phyloP scores from a whole-genome alignment of 495 filamentous ascomycete genomes.

The Aspergillus haitiensis region DNA sequence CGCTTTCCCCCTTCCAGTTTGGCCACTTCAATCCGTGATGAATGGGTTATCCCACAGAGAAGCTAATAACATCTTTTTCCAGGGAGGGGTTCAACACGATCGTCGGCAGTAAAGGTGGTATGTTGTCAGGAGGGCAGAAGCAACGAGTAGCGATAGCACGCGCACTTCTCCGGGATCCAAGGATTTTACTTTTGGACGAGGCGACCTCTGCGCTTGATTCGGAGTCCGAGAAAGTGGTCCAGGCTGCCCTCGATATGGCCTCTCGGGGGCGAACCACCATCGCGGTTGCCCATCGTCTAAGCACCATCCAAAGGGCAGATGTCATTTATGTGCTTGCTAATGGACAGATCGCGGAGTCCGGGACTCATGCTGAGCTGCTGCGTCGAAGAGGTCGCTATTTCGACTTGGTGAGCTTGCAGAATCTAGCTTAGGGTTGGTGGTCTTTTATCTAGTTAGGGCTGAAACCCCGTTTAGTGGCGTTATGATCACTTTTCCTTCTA shows the following conservation, averaged over 20 bases:
- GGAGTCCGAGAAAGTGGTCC: constrained; percentile 78
- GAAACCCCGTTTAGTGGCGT: neutral
- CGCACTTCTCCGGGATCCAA: constrained; percentile 69
- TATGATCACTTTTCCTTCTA: neutral
- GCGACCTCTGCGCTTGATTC: constrained; percentile 80
- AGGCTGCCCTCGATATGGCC: constrained; percentile 74
- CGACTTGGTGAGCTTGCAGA: constrained; percentile 78
- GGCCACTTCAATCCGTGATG: neutral
- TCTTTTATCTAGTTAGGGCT: neutral
- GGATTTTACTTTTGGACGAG: constrained; percentile 75
- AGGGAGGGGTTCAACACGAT: constrained; percentile 71
- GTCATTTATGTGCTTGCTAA: constrained; percentile 80
- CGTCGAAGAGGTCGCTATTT: constrained; percentile 65
- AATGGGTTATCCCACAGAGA: neutral
- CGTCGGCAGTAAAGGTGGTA: constrained; percentile 73
- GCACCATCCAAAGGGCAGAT: constrained; percentile 79
- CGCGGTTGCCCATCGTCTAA: constrained; percentile 75
- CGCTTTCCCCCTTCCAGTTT: neutral
- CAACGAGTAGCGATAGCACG: constrained; percentile 79
- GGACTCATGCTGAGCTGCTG: constrained; percentile 69
- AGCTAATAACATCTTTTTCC: constrained; percentile 15
- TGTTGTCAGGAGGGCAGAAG: constrained; percentile 81
- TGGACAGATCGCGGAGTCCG: constrained; percentile 68
- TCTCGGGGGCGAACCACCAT: constrained; percentile 74
- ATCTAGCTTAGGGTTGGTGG: constrained; percentile 42